A percentile compares a stretch with the other conserved stretches of the same genome.
phyloP scores from a whole-genome alignment of 2,329 filamentous ascomycete genomes.

The Sarocladiaceae sp. region DNA sequence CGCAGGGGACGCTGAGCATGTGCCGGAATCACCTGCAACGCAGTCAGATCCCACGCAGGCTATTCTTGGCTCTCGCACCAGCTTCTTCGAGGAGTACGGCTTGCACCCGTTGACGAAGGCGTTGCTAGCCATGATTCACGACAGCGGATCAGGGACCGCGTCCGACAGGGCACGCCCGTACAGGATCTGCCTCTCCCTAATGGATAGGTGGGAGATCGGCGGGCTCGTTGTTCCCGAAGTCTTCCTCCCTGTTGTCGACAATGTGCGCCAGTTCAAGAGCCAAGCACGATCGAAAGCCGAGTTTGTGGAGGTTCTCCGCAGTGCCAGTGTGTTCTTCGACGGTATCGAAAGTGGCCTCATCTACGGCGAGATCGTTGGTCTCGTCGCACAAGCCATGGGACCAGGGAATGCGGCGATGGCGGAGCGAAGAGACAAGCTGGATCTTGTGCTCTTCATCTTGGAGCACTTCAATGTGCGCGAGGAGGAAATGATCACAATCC shows the following conservation, averaged over 20 bases:
- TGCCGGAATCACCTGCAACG: constrained; percentile 39
- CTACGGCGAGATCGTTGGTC: constrained; percentile 73
- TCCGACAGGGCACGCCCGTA: constrained; percentile 78
- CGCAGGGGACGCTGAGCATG: constrained; percentile 42
- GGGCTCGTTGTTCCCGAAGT: constrained; percentile 83
- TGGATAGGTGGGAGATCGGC: constrained; percentile 98
- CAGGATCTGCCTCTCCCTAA: constrained; percentile 86
- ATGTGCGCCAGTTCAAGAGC: constrained; percentile 69
- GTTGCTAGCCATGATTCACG: constrained; percentile 70
- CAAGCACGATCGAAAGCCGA: constrained; percentile 61
- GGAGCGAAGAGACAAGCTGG: constrained; percentile 59
- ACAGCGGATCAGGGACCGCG: constrained; percentile 20
- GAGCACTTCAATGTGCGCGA: constrained; percentile 88
- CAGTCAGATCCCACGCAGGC: constrained; percentile 37
- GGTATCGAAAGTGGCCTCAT: constrained; percentile 93
- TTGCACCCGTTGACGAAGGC: constrained; percentile 69
- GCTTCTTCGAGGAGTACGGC: constrained; percentile 81
- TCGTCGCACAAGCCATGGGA: constrained; percentile 59
- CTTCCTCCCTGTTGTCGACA: constrained; percentile 81
- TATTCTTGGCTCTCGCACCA: constrained; percentile 56
- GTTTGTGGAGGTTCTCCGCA: constrained; percentile 83
- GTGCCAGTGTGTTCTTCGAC: constrained; percentile 94
- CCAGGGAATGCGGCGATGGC: constrained; percentile 36
- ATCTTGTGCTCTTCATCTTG: constrained; percentile 76
- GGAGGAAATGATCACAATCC: constrained; percentile 88